Percentiles rank a stretch among this genome's conserved stretches.
phyloP scores from a whole-genome alignment of 2,329 filamentous ascomycete genomes.

The Diaporthe velutina region DNA sequence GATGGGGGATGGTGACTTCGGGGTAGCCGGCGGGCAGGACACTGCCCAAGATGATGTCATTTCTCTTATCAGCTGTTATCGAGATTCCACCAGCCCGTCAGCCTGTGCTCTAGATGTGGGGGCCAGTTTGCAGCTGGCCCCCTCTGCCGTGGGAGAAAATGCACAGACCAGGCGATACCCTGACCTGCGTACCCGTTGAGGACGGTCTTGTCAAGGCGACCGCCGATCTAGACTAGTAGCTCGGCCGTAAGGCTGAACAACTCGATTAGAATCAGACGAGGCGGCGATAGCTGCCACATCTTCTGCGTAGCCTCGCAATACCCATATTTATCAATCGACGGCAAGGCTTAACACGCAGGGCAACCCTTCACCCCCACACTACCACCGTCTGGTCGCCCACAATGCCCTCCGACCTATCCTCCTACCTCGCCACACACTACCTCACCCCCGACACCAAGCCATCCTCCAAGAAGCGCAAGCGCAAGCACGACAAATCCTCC shows the following conservation, averaged over 20 bases:
- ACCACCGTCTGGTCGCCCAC: conserved; percentile 11
- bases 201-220: background rate
- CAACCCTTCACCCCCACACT: conserved; percentile 23
- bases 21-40: background rate
- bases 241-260: conserved; percentile 29
- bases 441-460: conserved; percentile 73
- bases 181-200: background rate
- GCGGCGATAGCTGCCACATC: background rate
- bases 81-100: background rate
- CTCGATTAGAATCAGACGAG: conserved; percentile 1
- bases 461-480: conserved; percentile 72
- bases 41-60: conserved; percentile 18
- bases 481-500: conserved; percentile 61
- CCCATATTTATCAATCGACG: background rate
- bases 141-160: background rate
- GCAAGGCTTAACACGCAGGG: background rate
- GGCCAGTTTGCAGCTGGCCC: background rate
- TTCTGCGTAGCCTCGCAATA: background rate
- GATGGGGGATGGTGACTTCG: conserved; percentile 5
- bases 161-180: conserved; percentile 19
- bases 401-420: conserved; percentile 76
- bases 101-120: background rate
- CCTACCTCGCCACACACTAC: conserved; percentile 93
- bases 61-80: conserved; percentile 12
- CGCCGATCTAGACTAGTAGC: conserved; percentile 17